A percentile compares a stretch with the other conserved stretches of the same genome.
These are phyloP conservation scores for Suillus sp. DNA, from an alignment of 768 basidiomycete species.

Conservation along the genomic window DNA sequence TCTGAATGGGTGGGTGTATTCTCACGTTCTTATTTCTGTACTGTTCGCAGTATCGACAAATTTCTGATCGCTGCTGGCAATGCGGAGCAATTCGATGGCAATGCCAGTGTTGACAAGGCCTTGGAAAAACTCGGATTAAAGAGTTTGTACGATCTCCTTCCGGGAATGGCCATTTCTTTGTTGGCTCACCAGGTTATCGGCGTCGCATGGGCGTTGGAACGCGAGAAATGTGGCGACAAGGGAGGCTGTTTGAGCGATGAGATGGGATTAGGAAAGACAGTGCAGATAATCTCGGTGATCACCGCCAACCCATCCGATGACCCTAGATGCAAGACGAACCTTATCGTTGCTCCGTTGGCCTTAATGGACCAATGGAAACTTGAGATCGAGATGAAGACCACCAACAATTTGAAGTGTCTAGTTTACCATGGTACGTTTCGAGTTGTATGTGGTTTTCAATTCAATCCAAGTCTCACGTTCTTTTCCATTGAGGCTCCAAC, in stretches of 20 bases:
- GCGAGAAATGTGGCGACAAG: constrained; percentile 30
- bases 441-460: background rate
- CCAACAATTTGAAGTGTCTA: constrained; percentile 46
- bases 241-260: constrained; percentile 40
- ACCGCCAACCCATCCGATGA: constrained; percentile 54
- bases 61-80: constrained; percentile 60
- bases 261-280: constrained; percentile 62
- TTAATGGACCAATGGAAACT: constrained; percentile 68
- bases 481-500: constrained; percentile 32
- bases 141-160: constrained; percentile 48
- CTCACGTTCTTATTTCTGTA: constrained; percentile 8
- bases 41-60: constrained; percentile 43
- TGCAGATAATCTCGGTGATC: constrained; percentile 64
- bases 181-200: constrained; percentile 72
- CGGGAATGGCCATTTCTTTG: constrained; percentile 59
- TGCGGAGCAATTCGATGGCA: constrained; percentile 58
- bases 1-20: background rate
- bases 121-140: constrained; percentile 53
- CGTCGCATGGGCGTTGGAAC: constrained; percentile 45
- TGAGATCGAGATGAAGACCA: constrained; percentile 61
- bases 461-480: background rate
- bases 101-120: constrained; percentile 59
- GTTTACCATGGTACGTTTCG: constrained; percentile 62
- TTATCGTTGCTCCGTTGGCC: constrained; percentile 68
- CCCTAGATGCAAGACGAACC: constrained; percentile 57